Base-by-base conservation (phyloP, 306 rosid species). In the Vicia sativa region DNA sequence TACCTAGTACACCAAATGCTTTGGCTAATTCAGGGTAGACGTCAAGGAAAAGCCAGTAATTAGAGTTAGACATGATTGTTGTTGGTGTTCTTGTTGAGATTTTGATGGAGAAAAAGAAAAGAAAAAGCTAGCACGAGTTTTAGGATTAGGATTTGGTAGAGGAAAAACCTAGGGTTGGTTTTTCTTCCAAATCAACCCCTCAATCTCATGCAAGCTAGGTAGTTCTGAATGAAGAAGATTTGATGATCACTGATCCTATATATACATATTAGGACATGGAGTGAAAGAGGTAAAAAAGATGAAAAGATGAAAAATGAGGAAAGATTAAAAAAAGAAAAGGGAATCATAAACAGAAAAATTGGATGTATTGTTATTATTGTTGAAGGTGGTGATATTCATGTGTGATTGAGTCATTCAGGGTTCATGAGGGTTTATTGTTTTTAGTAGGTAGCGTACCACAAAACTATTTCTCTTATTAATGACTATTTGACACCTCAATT, bases 1-100 rank as follows among this genome's bases (percentile, higher is more conserved):
- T 85, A 92, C 97, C 97, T 11, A 92, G 72, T 46, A 92, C 37
- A 64, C 97, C 97, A 76, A 89, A 92, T 18, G 74, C 61, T 62
- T 80, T 62, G 53, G 84, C 68, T 76, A 70, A 74, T 11, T 58
- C 41, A 71, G 70, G 79, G 8, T 71, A 69, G 60, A 21, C 2
- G 2, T 21, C n/a, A 58, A 8, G 1, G 29, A 19, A 63, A 78
- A n/a, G n/a, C n/a, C n/a, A n/a, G n/a, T n/a, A n/a, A n/a, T n/a
- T n/a, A n/a, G n/a, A n/a, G n/a, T 14, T 4, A 11, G 85, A 59
- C 89, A 89, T 81, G 13, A 7, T 62, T 56, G 67, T 59, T 64
- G 26, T 28, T 55, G 14, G 14, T 16, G 6, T 18, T 9, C 11
- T 5, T 38, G 45, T 59, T 29, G 26, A 65, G 67, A 43, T 3